Percentiles rank a stretch among this genome's conserved stretches.
Conservation (phyloP, 352 stramenopile species). For the Elongisporangium undulatum region DNA sequence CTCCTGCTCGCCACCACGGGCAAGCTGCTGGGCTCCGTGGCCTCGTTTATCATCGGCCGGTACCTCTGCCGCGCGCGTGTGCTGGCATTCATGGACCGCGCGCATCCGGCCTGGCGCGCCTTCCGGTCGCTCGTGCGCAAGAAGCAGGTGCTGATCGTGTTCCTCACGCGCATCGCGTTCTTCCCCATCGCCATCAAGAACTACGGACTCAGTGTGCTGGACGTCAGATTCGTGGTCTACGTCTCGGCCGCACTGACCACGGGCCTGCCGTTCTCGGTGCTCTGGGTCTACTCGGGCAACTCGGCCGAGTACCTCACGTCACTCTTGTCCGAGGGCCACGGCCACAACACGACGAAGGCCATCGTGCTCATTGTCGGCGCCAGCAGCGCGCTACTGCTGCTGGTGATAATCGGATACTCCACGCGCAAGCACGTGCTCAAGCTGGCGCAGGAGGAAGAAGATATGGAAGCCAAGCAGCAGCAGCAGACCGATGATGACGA, state of each 20-base stretch:
- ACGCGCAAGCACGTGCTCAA: constrained; percentile 65
- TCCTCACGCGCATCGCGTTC: constrained; percentile 74
- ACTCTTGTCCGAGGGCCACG: constrained; percentile 32
- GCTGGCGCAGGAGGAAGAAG: constrained; percentile 46
- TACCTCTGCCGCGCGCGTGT: constrained; percentile 62
- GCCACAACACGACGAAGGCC: constrained; percentile 40
- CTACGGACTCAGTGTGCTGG: constrained; percentile 78
- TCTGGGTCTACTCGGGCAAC: constrained; percentile 78
- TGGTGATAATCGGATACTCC: constrained; percentile 60
- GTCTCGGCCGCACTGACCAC: constrained; percentile 63
- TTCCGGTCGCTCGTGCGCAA: constrained; percentile 59
- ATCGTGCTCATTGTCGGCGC: constrained; percentile 51
- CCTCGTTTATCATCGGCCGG: constrained; percentile 65
- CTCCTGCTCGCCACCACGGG: constrained; percentile 54
- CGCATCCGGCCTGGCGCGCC: constrained; percentile 60
- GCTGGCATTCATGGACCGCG: constrained; percentile 63
- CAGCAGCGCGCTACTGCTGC: constrained; percentile 44
- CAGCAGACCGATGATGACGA: too few relatives aligned
- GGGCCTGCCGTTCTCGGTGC: constrained; percentile 61
- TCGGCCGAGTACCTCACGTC: constrained; percentile 53
- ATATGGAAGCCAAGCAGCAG: background rate
- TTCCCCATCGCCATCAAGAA: constrained; percentile 87
- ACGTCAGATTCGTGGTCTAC: constrained; percentile 63
- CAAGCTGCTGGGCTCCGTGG: constrained; percentile 63
- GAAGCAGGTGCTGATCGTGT: constrained; percentile 69